These are phyloP conservation scores for Candida peoriensis DNA, from an alignment of 805 yeast genomes.

Conservation along the genomic window DNA sequence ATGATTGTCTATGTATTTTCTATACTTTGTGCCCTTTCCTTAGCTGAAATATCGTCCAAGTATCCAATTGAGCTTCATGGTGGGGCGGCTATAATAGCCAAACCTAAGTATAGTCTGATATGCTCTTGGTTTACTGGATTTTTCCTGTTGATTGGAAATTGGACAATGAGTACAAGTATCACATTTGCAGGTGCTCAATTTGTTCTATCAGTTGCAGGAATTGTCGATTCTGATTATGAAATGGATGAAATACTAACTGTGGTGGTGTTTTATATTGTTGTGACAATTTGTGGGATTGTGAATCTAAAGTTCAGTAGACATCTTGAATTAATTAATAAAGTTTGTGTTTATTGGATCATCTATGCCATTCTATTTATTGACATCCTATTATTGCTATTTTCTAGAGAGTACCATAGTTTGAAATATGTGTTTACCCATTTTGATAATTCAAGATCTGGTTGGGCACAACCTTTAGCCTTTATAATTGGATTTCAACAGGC, in stretches of 20 bases:
- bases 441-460: slow-evolving; percentile 70
- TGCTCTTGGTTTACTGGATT: slow-evolving; percentile 80
- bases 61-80: slow-evolving; percentile 77
- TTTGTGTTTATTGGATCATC: slow-evolving; percentile 73
- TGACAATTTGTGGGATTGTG: slow-evolving; percentile 55
- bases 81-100: slow-evolving; percentile 66
- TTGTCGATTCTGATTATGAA: slow-evolving; percentile 53
- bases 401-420: slow-evolving; percentile 54
- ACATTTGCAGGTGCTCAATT: slow-evolving; percentile 76
- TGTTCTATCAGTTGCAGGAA: slow-evolving; percentile 59
- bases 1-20: slow-evolving; percentile 59
- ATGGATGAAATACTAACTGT: slow-evolving; percentile 54
- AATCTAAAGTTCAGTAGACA: slow-evolving; percentile 56
- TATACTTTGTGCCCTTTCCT: slow-evolving; percentile 59
- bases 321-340: slow-evolving; percentile 58
- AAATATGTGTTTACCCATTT: slow-evolving; percentile 58
- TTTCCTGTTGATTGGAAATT: slow-evolving; percentile 66
- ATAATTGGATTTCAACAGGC: slow-evolving; percentile 75
- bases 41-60: slow-evolving; percentile 73
- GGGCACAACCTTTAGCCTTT: slow-evolving; percentile 68
- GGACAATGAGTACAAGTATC: slow-evolving; percentile 72
- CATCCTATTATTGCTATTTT: slow-evolving; percentile 50
- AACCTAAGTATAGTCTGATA: slow-evolving; percentile 47
- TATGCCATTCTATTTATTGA: slow-evolving; percentile 68
- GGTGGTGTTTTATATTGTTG: slow-evolving; percentile 49